These are phyloP conservation scores for Neckera pumila DNA, from an alignment of 225 moss, liverwort and hornwort species.

Conservation along the genomic window DNA sequence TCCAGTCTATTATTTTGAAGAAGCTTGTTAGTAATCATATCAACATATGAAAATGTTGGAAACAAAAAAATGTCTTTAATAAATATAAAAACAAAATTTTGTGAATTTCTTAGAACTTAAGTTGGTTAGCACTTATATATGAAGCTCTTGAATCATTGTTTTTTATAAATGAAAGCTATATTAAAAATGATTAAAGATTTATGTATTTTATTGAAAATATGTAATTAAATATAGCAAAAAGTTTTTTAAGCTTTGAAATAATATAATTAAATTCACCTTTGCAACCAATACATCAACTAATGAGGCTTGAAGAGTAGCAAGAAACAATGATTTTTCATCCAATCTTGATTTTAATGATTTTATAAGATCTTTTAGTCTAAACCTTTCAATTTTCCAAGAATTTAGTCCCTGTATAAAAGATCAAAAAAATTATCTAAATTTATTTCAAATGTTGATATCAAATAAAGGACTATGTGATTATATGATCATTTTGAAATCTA, in stretches of 20 bases:
- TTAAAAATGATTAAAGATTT: neutral
- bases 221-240: no score
- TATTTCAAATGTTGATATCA: neutral
- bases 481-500: no score
- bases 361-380: neutral
- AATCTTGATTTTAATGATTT: neutral
- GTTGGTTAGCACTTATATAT: neutral
- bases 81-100: accelerated
- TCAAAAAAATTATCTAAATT: neutral
- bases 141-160: neutral
- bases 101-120: neutral
- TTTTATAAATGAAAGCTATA: neutral
- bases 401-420: neutral
- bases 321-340: conserved; percentile 13
- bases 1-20: neutral
- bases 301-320: conserved; percentile 2
- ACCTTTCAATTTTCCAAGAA: conserved; percentile 23
- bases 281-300: neutral
- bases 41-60: accelerated
- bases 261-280: neutral
- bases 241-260: neutral
- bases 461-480: no score
- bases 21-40: neutral
- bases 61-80: neutral
- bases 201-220: neutral